Conservation (phyloP, 345 rosid species). For the Lepidium aucheri region DNA sequence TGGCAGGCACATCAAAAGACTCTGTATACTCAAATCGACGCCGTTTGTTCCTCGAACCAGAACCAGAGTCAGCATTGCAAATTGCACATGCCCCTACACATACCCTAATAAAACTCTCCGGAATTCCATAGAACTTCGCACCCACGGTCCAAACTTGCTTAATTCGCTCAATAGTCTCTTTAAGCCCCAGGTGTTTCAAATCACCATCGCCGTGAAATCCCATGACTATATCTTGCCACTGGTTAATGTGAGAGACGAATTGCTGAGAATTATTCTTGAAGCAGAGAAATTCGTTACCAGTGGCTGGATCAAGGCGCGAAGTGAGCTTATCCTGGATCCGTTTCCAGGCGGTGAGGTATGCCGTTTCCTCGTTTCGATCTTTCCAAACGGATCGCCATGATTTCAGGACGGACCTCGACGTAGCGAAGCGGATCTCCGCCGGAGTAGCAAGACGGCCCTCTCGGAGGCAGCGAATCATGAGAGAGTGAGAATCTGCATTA, state of each 20-base stretch:
- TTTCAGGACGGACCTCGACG: constrained; percentile 63
- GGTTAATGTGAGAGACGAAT: constrained; percentile 76
- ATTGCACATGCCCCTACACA: constrained; percentile 85
- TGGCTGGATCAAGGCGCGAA: constrained; percentile 50
- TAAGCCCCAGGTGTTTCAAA: constrained; percentile 77
- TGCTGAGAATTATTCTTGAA: constrained; percentile 87
- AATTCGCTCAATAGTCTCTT: constrained; percentile 89
- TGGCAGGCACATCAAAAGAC: constrained; percentile 92
- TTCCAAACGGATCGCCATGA: constrained; percentile 99
- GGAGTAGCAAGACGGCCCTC: constrained; percentile 81
- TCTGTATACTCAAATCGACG: constrained; percentile 91
- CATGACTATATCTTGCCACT: constrained; percentile 97
- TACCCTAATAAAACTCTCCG: constrained; percentile 96
- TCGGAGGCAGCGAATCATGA: constrained; percentile 89
- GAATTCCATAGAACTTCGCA: constrained; percentile 90
- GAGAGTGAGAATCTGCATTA: constrained; percentile 86
- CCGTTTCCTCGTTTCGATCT: constrained; percentile 98
- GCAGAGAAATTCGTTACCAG: constrained; percentile 82
- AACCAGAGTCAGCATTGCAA: constrained; percentile 68
- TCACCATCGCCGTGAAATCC: constrained; percentile 88
- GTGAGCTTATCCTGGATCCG: constrained; percentile 95
- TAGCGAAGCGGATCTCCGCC: constrained; percentile 84
- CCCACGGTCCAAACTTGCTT: constrained; percentile 98
- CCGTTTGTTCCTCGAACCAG: constrained; percentile 69
- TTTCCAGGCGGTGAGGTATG: constrained; percentile 95